Evolutionary conservation across 2,329 filamentous ascomycete species (phyloP).

Genomic region (Herpotrichia juniperi): DNA sequence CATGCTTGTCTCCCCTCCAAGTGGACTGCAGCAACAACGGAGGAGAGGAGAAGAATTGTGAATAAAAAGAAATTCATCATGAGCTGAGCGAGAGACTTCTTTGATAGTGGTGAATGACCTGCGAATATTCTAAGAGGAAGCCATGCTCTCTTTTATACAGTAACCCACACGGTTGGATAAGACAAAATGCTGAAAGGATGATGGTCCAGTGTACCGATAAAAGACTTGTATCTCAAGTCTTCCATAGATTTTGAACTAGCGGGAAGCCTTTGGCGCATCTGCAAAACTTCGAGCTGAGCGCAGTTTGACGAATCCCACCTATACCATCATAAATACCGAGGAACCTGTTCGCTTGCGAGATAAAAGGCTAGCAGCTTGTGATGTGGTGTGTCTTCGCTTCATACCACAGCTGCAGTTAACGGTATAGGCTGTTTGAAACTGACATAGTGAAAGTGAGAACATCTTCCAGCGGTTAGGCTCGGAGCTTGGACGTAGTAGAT

Average conservation of each 20-base stretch:
- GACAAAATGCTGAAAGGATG: background rate
- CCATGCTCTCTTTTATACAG: conserved; percentile 1
- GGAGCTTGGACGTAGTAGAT: background rate
- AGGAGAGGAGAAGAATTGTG: conserved; percentile 11
- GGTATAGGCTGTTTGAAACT: conserved; percentile 1
- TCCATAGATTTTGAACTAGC: background rate
- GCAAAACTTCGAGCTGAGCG: conserved; percentile 2
- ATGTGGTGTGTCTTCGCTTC: background rate
- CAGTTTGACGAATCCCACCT: background rate
- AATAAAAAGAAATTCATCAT: conserved; percentile 31
- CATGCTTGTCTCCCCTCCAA: conserved; percentile 28
- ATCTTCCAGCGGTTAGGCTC: background rate
- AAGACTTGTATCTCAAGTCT: background rate
- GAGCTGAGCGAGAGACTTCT: conserved; percentile 1
- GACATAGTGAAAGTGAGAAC: conserved; percentile 4
- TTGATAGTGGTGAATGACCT: background rate
- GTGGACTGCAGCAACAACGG: conserved; percentile 18
- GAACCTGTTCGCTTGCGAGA: conserved; percentile 1
- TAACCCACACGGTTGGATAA: background rate
- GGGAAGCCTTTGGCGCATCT: conserved; percentile 9
- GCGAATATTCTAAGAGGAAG: background rate
- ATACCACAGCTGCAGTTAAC: too few relatives aligned
- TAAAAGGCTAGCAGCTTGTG: conserved; percentile 4
- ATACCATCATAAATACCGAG: background rate
- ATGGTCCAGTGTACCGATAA: background rate